Conservation (phyloP, 345 rosid species). For the Salix udensis region DNA sequence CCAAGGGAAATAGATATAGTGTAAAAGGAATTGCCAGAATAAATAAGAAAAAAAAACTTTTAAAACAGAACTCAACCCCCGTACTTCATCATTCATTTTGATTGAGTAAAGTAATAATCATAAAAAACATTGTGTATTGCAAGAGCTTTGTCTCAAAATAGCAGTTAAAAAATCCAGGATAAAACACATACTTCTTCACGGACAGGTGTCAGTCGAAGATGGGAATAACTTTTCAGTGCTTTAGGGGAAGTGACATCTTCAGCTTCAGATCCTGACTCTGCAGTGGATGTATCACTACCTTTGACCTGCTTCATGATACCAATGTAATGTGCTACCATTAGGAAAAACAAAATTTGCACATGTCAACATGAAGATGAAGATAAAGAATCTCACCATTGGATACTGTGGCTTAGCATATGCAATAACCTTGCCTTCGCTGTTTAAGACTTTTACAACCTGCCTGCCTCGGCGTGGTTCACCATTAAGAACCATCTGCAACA, state of each 20-base stretch:
- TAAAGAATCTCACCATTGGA: slow-evolving; percentile 51
- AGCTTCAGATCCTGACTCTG: slow-evolving; percentile 99
- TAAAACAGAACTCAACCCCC: not conserved
- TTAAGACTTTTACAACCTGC: slow-evolving; percentile 87
- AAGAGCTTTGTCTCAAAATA: not conserved
- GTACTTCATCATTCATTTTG: not conserved
- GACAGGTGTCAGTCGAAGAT: slow-evolving; percentile 90
- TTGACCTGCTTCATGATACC: slow-evolving; percentile 49
- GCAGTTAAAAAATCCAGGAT: not conserved
- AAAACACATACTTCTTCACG: slow-evolving; percentile 77
- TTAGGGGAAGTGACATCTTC: slow-evolving; percentile 89
- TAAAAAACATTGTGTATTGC: not conserved
- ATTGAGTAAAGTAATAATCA: not conserved
- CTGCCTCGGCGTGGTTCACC: slow-evolving; percentile 71
- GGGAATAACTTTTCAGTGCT: slow-evolving; percentile 75
- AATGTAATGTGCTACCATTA: not conserved
- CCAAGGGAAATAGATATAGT: not conserved
- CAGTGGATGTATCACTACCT: slow-evolving; percentile 96
- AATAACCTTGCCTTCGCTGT: slow-evolving; percentile 83
- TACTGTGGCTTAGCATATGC: slow-evolving; percentile 86
- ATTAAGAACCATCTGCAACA: slow-evolving; percentile 73
- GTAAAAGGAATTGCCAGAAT: not conserved
- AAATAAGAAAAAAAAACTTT: not conserved
- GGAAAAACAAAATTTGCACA: not conserved
- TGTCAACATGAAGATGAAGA: slow-evolving; percentile 6